These are phyloP conservation scores for Acmispon strigosus DNA, from an alignment of 306 rosid species.

Conservation along the genomic window DNA sequence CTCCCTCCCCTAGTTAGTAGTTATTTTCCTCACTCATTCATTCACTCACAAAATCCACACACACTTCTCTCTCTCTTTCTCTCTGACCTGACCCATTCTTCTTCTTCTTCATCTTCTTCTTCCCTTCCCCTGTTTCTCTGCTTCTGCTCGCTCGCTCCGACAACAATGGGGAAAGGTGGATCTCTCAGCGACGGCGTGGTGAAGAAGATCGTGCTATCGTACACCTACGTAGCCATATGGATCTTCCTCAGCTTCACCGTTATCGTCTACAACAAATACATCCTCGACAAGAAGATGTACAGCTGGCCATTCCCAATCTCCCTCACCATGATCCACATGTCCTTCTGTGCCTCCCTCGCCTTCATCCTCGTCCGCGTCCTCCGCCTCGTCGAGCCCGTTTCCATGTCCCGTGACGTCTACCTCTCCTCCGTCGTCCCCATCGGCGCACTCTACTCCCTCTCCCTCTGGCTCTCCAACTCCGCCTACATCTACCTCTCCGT, in stretches of 20 bases:
- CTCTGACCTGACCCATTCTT: neutral
- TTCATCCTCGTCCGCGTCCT: slow-evolving; percentile 57
- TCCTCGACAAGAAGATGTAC: slow-evolving; percentile 92
- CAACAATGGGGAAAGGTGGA: slow-evolving; percentile 69
- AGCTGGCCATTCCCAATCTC: slow-evolving; percentile 85
- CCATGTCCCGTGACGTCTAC: slow-evolving; percentile 66
- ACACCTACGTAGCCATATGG: slow-evolving; percentile 81
- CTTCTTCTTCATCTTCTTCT: neutral
- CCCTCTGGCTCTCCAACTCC: slow-evolving; percentile 89
- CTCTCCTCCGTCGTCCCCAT: slow-evolving; percentile 81
- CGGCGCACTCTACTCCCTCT: slow-evolving; percentile 76
- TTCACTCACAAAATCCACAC: too few species aligned
- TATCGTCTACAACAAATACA: slow-evolving; percentile 93
- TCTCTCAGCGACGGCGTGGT: slow-evolving; percentile 68
- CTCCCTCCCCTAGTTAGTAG: too few species aligned
- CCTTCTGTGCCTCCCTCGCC: slow-evolving; percentile 78
- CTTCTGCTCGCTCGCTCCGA: too few species aligned
- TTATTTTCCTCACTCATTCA: too few species aligned
- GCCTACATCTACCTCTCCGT: slow-evolving; percentile 91
- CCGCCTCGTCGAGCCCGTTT: slow-evolving; percentile 60
- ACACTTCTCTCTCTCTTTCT: neutral
- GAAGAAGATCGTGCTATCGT: slow-evolving; percentile 71
- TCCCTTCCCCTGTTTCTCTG: too few species aligned
- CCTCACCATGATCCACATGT: slow-evolving; percentile 95
- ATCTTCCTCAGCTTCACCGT: slow-evolving; percentile 86